A percentile compares a stretch with the other conserved stretches of the same genome.
Conservation (phyloP, 2,329 filamentous ascomycete genomes). For the Botrytis hyacinthi region DNA sequence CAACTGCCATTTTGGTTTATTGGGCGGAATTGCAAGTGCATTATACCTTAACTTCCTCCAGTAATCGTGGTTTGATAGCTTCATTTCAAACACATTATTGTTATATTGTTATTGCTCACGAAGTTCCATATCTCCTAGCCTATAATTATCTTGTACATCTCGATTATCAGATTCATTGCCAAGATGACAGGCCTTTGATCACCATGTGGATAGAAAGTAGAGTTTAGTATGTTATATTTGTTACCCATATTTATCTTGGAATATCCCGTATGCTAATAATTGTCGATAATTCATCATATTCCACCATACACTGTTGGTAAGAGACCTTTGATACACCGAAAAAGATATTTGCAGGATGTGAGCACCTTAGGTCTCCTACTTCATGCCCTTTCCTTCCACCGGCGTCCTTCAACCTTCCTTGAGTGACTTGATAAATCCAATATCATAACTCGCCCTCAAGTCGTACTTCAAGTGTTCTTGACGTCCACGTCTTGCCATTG, state of each 20-base stretch:
- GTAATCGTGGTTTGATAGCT: not conserved
- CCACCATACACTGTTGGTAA: not conserved
- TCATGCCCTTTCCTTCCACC: not conserved
- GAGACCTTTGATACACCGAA: slow-evolving; percentile 10
- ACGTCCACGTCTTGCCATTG: not conserved
- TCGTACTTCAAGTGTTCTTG: not conserved
- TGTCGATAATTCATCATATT: not conserved
- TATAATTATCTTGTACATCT: not conserved
- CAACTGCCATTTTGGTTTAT: not conserved
- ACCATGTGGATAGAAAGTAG: not conserved
- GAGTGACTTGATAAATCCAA: slow-evolving; percentile 9
- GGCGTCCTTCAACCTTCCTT: not conserved
- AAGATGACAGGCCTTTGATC: not conserved
- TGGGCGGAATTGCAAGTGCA: not conserved
- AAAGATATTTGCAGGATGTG: slow-evolving; percentile 9
- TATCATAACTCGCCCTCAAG: slow-evolving; percentile 4
- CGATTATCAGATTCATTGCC: not conserved
- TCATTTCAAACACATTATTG: not conserved
- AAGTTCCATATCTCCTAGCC: not conserved
- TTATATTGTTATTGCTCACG: not conserved
- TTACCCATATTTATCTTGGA: not conserved
- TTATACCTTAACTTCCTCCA: not conserved
- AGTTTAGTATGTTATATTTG: not conserved
- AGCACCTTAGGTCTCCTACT: not conserved
- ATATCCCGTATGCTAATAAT: not conserved